These are phyloP conservation scores for Samsoniella hepiali DNA, from an alignment of 2,329 filamentous ascomycete genomes.

Conservation along the genomic window DNA sequence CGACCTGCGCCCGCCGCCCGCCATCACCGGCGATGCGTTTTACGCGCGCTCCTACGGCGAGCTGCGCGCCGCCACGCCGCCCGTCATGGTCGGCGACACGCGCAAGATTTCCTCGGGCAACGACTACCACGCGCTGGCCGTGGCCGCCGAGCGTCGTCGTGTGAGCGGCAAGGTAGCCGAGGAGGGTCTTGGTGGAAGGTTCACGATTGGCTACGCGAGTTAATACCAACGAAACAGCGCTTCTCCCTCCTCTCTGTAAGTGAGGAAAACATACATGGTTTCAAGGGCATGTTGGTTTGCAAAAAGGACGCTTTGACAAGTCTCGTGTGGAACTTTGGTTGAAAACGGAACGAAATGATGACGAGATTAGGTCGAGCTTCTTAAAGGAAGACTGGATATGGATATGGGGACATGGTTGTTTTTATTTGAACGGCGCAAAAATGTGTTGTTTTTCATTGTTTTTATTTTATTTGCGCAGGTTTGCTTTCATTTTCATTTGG, in stretches of 20 bases:
- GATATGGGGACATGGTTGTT: slow-evolving; percentile 19
- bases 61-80: slow-evolving; percentile 51
- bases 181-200: slow-evolving; percentile 52
- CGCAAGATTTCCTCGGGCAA: slow-evolving; percentile 59
- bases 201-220: slow-evolving; percentile 16
- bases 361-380: slow-evolving; percentile 1
- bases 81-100: slow-evolving; percentile 47
- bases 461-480: neutral
- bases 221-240: neutral
- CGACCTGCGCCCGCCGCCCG: slow-evolving; percentile 34
- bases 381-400: slow-evolving; percentile 13
- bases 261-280: neutral
- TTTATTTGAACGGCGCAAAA: slow-evolving; percentile 10
- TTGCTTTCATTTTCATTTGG: neutral
- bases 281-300: neutral
- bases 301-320: neutral
- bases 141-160: slow-evolving; percentile 48
- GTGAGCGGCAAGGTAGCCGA: slow-evolving; percentile 73
- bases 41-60: slow-evolving; percentile 59
- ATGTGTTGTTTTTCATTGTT: neutral
- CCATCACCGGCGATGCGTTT: slow-evolving; percentile 51
- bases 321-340: slow-evolving; percentile 9
- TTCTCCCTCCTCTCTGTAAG: neutral
- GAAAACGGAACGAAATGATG: slow-evolving; percentile 17
- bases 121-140: slow-evolving; percentile 44